These are phyloP conservation scores for Tillandsia leiboldiana DNA, from an alignment of 176 grass and related monocot species.

Conservation along the genomic window DNA sequence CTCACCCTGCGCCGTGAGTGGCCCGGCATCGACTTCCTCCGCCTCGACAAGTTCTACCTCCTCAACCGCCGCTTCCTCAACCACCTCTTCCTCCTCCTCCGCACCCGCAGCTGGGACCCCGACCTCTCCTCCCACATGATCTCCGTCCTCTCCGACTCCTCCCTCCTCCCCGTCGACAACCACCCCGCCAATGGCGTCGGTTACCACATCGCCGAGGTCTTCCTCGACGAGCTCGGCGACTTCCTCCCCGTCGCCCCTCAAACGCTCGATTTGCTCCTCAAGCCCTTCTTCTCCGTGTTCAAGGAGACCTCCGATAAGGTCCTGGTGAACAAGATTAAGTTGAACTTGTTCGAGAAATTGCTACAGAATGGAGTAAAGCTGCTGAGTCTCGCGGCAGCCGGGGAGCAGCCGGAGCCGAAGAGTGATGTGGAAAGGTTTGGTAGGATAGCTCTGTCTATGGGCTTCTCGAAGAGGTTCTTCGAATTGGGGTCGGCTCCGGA, in stretches of 20 bases:
- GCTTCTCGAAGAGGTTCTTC: conserved; percentile 53
- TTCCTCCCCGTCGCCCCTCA: conserved; percentile 40
- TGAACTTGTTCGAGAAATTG: conserved; percentile 52
- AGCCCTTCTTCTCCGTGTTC: conserved; percentile 57
- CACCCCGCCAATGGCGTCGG: conserved; percentile 32
- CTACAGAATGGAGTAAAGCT: conserved; percentile 33
- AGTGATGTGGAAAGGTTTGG: conserved; percentile 56
- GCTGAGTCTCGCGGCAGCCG: conserved; percentile 41
- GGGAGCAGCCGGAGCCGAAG: conserved; percentile 36
- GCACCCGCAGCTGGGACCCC: conserved; percentile 35
- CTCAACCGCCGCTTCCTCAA: conserved; percentile 62
- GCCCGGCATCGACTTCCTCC: conserved; percentile 71
- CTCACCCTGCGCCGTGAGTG: conserved; percentile 84
- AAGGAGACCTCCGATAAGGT: conserved; percentile 52
- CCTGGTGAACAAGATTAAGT: conserved; percentile 61
- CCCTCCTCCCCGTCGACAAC: conserved; percentile 26
- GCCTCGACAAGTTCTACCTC: conserved; percentile 96
- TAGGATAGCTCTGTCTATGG: conserved; percentile 40
- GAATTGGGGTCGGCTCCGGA: conserved; percentile 45
- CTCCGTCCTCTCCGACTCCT: conserved; percentile 35
- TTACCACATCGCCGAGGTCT: conserved; percentile 73
- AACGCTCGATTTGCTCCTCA: conserved; percentile 36
- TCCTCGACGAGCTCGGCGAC: conserved; percentile 63
- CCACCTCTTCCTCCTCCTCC: conserved; percentile 61
- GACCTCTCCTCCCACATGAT: conserved; percentile 25